These are phyloP conservation scores for Podaxis pistillaris DNA, from an alignment of 768 basidiomycete genomes.

Conservation along the genomic window DNA sequence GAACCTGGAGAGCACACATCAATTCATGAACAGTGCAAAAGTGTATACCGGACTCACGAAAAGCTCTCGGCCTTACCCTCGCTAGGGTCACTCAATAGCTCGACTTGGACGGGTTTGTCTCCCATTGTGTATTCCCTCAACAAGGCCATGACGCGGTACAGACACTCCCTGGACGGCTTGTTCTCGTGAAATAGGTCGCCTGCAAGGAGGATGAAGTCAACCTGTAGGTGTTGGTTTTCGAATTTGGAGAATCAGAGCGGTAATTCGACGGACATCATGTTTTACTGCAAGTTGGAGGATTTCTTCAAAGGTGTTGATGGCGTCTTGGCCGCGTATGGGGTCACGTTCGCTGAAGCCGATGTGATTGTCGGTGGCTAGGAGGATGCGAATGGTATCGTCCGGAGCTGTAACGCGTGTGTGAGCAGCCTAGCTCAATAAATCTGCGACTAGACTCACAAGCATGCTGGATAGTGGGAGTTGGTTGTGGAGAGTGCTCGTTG, in stretches of 20 bases:
- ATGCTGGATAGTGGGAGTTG: slow-evolving; percentile 20
- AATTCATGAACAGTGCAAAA: not conserved
- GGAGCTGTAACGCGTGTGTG: slow-evolving; percentile 35
- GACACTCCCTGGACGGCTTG: slow-evolving; percentile 84
- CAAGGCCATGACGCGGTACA: slow-evolving; percentile 87
- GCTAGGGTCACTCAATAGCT: slow-evolving; percentile 88
- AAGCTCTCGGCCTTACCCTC: slow-evolving; percentile 86
- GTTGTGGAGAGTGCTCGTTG: slow-evolving; percentile 19
- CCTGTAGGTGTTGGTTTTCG: slow-evolving; percentile 43
- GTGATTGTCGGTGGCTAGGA: slow-evolving; percentile 95
- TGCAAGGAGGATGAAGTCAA: slow-evolving; percentile 92
- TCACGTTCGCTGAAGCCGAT: slow-evolving; percentile 95
- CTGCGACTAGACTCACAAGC: slow-evolving; percentile 21
- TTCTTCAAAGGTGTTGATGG: slow-evolving; percentile 93
- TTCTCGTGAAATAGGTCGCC: slow-evolving; percentile 99
- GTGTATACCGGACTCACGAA: slow-evolving; percentile 51
- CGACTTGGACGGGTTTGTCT: slow-evolving; percentile 85
- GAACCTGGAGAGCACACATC: slow-evolving; percentile 52
- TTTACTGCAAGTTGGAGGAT: slow-evolving; percentile 90
- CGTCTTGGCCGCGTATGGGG: slow-evolving; percentile 91
- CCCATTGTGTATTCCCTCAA: slow-evolving; percentile 89
- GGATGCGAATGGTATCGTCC: slow-evolving; percentile 73
- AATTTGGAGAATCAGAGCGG: not conserved
- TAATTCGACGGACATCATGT: slow-evolving; percentile 59
- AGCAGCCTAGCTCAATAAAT: not conserved